phyloP scores from a whole-genome alignment of 2,329 filamentous ascomycete species.

The Stachybotrys elegans region DNA sequence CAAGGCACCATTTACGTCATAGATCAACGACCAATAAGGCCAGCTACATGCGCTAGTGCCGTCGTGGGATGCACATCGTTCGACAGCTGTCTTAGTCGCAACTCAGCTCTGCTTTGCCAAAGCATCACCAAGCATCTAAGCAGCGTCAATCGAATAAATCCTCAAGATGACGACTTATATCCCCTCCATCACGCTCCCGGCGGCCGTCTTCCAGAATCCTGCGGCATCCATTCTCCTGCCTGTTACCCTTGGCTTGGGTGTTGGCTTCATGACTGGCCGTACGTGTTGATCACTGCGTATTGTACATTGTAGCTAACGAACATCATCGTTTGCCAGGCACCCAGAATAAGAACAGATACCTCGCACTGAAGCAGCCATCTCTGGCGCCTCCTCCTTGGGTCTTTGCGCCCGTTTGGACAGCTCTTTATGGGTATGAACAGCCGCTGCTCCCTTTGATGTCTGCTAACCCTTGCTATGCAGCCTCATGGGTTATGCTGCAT shows the following conservation, averaged over 20 bases:
- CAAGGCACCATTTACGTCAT: too few species aligned
- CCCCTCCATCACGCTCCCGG: slow-evolving; percentile 70
- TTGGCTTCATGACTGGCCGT: slow-evolving; percentile 67
- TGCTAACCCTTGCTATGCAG: slow-evolving; percentile 14
- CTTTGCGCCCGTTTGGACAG: slow-evolving; percentile 62
- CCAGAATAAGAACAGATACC: slow-evolving; percentile 58
- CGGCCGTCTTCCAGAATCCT: slow-evolving; percentile 64
- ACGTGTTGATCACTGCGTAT: slow-evolving; percentile 23
- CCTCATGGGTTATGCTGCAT: slow-evolving; percentile 83
- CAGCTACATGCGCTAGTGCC: too few species aligned
- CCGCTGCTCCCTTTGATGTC: too few species aligned
- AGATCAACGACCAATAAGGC: too few species aligned
- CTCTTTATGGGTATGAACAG: slow-evolving; percentile 50
- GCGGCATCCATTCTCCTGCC: slow-evolving; percentile 73
- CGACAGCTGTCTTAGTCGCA: too few species aligned
- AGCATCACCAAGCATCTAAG: too few species aligned
- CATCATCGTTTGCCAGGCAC: slow-evolving; percentile 34
- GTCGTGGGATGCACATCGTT: too few species aligned
- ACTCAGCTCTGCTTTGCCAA: too few species aligned
- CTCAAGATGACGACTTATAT: slow-evolving; percentile 72
- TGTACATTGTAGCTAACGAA: slow-evolving; percentile 4
- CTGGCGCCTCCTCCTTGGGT: slow-evolving; percentile 54
- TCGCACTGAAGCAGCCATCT: slow-evolving; percentile 62
- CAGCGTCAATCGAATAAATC: too few species aligned
- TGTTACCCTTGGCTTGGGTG: slow-evolving; percentile 64